A percentile compares a stretch with the other conserved stretches of the same genome.
phyloP scores from a whole-genome alignment of 192 early-diverging fungal species.

The Coemansia sp. region DNA sequence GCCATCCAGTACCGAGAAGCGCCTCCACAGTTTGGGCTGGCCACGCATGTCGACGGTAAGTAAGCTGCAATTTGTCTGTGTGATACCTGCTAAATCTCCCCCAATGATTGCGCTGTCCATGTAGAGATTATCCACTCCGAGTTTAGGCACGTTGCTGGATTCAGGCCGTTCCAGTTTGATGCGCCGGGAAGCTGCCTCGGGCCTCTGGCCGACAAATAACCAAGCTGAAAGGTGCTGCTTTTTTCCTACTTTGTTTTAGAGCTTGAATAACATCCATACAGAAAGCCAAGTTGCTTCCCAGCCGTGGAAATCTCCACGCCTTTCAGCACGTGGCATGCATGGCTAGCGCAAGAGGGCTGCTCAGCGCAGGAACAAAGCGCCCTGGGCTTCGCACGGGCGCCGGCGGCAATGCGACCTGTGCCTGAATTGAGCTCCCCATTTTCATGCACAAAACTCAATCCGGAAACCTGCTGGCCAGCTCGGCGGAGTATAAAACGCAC shows the following conservation, averaged over 20 bases:
- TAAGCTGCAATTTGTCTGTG: neutral
- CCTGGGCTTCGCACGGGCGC: no score
- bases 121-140: slow-evolving; percentile 51
- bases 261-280: no score
- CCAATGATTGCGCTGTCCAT: neutral
- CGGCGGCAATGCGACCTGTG: no score
- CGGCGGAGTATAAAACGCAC: slow-evolving; percentile 1
- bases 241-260: no score
- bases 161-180: slow-evolving; percentile 52
- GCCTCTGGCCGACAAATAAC: slow-evolving; percentile 19
- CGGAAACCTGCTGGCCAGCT: no score
- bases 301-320: no score
- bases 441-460: neutral
- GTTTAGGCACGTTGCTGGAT: slow-evolving; percentile 48
- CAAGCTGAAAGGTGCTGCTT: no score
- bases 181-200: slow-evolving; percentile 54
- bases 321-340: neutral
- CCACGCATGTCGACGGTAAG: slow-evolving; percentile 51
- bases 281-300: no score
- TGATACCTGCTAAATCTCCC: neutral
- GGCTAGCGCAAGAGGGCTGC: neutral
- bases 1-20: slow-evolving; percentile 45
- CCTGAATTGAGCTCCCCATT: no score
- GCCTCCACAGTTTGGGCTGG: slow-evolving; percentile 49
- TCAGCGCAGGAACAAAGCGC: neutral